A percentile compares a stretch with the other conserved stretches of the same genome.
Conservation (phyloP, 2,329 filamentous ascomycete species). For the Penicillium sp. region DNA sequence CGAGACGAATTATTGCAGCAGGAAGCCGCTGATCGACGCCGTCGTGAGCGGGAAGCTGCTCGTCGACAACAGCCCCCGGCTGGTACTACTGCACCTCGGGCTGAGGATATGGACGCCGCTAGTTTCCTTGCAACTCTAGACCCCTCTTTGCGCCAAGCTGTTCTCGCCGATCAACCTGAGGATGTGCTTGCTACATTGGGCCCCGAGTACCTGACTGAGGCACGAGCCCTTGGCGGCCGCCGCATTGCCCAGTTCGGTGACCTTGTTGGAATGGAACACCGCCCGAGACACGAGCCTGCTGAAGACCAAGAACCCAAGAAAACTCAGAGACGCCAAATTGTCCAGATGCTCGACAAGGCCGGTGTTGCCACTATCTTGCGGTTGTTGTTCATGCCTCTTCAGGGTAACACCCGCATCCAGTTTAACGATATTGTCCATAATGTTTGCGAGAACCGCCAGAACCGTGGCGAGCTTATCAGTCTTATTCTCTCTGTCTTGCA, state of each 20-base stretch:
- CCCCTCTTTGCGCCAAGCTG: slow-evolving; percentile 77
- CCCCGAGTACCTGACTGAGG: slow-evolving; percentile 82
- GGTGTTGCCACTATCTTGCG: slow-evolving; percentile 94
- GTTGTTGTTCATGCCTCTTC: slow-evolving; percentile 97
- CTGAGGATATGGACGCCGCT: slow-evolving; percentile 86
- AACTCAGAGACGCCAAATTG: slow-evolving; percentile 73
- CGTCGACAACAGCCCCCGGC: slow-evolving; percentile 63
- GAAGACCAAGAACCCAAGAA: slow-evolving; percentile 59
- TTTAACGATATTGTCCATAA: slow-evolving; percentile 87
- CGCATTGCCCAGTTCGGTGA: slow-evolving; percentile 57
- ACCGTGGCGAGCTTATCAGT: slow-evolving; percentile 88
- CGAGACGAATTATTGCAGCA: slow-evolving; percentile 88
- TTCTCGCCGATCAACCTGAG: slow-evolving; percentile 88
- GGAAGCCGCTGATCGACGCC: slow-evolving; percentile 83
- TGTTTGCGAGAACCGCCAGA: slow-evolving; percentile 95
- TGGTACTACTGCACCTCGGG: slow-evolving; percentile 52
- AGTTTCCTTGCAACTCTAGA: slow-evolving; percentile 91
- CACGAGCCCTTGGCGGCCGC: slow-evolving; percentile 67
- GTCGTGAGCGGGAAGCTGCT: slow-evolving; percentile 79
- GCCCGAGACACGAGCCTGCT: slow-evolving; percentile 35
- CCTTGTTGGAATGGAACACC: slow-evolving; percentile 37
- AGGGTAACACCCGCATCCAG: slow-evolving; percentile 79
- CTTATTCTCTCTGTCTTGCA: slow-evolving; percentile 90
- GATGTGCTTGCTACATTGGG: slow-evolving; percentile 82
- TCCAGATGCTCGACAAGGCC: slow-evolving; percentile 96